Evolutionary conservation across 768 basidiomycete species (phyloP).

Genomic region (Sutorius australiensis): DNA sequence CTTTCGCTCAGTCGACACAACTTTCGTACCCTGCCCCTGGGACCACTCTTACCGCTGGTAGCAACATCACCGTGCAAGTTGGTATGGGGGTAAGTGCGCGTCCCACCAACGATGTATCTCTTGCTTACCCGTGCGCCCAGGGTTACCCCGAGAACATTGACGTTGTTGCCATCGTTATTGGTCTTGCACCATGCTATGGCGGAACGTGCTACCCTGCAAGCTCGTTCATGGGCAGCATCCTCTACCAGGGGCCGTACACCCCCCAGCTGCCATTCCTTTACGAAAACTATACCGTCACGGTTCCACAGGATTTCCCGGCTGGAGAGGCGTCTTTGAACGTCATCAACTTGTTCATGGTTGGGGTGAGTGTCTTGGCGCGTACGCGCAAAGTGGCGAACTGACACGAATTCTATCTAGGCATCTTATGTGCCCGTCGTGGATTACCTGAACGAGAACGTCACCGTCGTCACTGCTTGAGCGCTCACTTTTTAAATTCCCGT

Average conservation of each 20-base stretch:
- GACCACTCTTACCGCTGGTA: slow-evolving; percentile 7
- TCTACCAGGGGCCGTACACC: slow-evolving; percentile 35
- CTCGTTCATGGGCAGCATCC: slow-evolving; percentile 27
- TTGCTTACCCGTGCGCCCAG: slow-evolving; percentile 5
- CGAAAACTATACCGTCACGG: slow-evolving; percentile 30
- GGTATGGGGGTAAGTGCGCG: slow-evolving; percentile 15
- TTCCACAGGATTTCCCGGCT: slow-evolving; percentile 24
- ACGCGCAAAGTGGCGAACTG: background rate
- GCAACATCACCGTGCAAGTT: slow-evolving; percentile 12
- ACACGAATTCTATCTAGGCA: slow-evolving; percentile 6
- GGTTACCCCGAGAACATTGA: slow-evolving; percentile 23
- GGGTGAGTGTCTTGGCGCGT: slow-evolving; percentile 30
- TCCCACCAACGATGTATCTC: background rate
- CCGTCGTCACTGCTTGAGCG: background rate
- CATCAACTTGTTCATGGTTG: slow-evolving; percentile 37
- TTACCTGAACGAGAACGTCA: slow-evolving; percentile 23
- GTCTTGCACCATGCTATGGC: slow-evolving; percentile 25
- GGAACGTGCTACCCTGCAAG: slow-evolving; percentile 22
- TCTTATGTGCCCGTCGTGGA: slow-evolving; percentile 10
- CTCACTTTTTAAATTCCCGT: background rate
- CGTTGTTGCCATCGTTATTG: slow-evolving; percentile 31
- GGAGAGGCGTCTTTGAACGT: slow-evolving; percentile 36
- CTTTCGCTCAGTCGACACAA: slow-evolving; percentile 13
- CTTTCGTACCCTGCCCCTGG: slow-evolving; percentile 10
- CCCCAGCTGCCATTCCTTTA: too few species aligned